These are phyloP conservation scores for Aspergillus fumigatiaffinis DNA, from an alignment of 2,329 filamentous ascomycete genomes.

Conservation along the genomic window DNA sequence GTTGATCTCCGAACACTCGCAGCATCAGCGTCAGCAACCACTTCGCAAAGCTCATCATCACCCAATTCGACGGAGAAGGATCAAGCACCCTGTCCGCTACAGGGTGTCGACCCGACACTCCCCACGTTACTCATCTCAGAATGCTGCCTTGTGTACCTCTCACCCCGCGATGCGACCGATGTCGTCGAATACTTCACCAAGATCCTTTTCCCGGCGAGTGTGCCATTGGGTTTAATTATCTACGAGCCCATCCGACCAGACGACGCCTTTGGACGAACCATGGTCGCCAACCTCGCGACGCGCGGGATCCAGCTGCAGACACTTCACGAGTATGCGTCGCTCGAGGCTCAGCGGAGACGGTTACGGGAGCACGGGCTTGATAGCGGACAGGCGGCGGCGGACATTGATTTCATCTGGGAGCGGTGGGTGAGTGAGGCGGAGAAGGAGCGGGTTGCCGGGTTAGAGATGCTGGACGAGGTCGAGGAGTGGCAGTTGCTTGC, in stretches of 20 bases:
- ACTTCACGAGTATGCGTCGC: conserved; percentile 65
- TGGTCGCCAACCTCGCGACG: conserved; percentile 83
- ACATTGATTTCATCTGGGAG: conserved; percentile 70
- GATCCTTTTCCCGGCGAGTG: conserved; percentile 45
- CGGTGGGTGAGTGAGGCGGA: conserved; percentile 67
- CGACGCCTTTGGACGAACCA: conserved; percentile 84
- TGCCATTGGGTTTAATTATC: conserved; percentile 60
- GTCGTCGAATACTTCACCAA: conserved; percentile 64
- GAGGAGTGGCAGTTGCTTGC: conserved; percentile 90
- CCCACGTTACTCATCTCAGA: conserved; percentile 89
- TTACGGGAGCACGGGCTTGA: conserved; percentile 65
- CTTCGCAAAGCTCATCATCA: conserved; percentile 20
- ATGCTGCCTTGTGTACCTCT: conserved; percentile 90
- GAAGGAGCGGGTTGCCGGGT: conserved; percentile 69
- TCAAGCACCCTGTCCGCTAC: conserved; percentile 24
- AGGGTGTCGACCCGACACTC: conserved; percentile 51
- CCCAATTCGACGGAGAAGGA: conserved; percentile 12
- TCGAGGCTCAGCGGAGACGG: conserved; percentile 64
- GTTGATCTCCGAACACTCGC: conserved; percentile 65
- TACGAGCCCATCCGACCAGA: conserved; percentile 86
- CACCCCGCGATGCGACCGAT: conserved; percentile 57
- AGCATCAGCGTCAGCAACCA: conserved; percentile 5
- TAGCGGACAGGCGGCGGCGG: conserved; percentile 52
- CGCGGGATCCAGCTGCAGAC: conserved; percentile 83
- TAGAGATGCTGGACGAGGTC: conserved; percentile 91